Base-by-base conservation (phyloP, 2,329 filamentous ascomycete species). In the Saccharata proteae region DNA sequence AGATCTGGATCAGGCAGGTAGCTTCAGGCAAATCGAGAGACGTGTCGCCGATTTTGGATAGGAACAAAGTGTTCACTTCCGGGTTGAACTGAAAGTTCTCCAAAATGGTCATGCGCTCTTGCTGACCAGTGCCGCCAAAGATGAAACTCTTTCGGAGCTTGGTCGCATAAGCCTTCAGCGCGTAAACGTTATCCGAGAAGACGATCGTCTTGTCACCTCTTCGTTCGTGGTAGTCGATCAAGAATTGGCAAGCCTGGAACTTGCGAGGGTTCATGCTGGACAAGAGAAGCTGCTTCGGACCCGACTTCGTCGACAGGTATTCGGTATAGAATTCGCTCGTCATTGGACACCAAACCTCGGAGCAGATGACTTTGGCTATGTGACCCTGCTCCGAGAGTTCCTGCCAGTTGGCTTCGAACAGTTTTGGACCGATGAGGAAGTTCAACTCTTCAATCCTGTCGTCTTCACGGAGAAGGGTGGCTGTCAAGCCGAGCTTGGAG, bases 371-470 rank as follows among this genome's bases (percentile, higher is more conserved):
- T 43, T 84, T 80, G 20, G 90, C 90, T 53, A 98, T 98, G 51
- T 94, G 86, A 1, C 90, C 90, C 57, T 94, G 85, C 48, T 94
- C 83, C 1, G 88, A 90, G 23, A 98, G 71, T 55, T 98, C 90
- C 77, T 96, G 93, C 90, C 90, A 98, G 54, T 98, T 98, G 16
- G 90, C 90, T 57, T 98, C 90, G 51, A 93, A 98, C 1, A 98
- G 66, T 55, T 98, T 98, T 1, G 90, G 90, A 0, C 90, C 90
- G 47, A 98, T 96, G 36, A 98, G 62, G 51, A 96, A 98, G 55
- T 98, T 98, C 26, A 98, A 60, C 64, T 96, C 86, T 16, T 82
- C 83, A 51, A 98, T 98, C 62, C 96, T 96, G 65, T 98, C 88
- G 48, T 98, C 90, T 58, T 98, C 90, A 63, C 90, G 74, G 11